Evolutionary conservation across 2,329 filamentous ascomycete genomes (phyloP).

Genomic region (Claviceps arundinis): DNA sequence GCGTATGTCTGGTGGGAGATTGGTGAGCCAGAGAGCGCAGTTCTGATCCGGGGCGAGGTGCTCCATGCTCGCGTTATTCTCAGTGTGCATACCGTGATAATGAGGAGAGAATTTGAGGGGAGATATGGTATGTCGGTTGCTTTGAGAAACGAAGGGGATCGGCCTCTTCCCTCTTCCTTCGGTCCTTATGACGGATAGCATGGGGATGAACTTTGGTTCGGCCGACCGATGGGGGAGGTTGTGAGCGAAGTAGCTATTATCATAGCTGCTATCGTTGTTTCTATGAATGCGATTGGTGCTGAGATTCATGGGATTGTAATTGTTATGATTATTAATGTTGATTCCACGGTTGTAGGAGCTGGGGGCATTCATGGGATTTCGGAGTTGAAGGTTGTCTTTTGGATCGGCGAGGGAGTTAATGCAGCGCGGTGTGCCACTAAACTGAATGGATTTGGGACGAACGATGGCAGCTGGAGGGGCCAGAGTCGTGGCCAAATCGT

Average conservation of each 20-base stretch:
- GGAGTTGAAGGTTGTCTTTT: background rate
- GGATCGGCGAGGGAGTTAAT: background rate
- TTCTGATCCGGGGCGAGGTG: slow-evolving; percentile 23
- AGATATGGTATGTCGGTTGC: background rate
- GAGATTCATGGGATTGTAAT: background rate
- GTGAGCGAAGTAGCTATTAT: background rate
- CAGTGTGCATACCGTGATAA: slow-evolving; percentile 24
- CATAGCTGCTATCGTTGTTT: background rate
- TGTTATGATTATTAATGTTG: background rate
- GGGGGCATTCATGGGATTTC: background rate
- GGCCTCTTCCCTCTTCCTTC: slow-evolving; percentile 6
- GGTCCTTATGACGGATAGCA: slow-evolving; percentile 11
- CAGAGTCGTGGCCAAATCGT: background rate
- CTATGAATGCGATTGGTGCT: background rate
- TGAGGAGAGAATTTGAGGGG: slow-evolving; percentile 18
- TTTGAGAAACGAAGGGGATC: slow-evolving; percentile 2
- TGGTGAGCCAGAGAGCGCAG: slow-evolving; percentile 39
- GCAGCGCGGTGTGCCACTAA: background rate
- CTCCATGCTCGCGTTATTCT: slow-evolving; percentile 21
- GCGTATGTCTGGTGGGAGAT: slow-evolving; percentile 31
- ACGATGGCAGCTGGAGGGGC: background rate
- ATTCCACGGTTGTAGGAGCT: background rate
- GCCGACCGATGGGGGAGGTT: background rate
- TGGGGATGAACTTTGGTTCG: slow-evolving; percentile 10
- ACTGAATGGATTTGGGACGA: slow-evolving; percentile 3